Percentiles rank a stretch among this genome's conserved stretches.
Evolutionary conservation across 768 basidiomycete genomes (phyloP).

Genomic region (Mycena chlorophos): DNA sequence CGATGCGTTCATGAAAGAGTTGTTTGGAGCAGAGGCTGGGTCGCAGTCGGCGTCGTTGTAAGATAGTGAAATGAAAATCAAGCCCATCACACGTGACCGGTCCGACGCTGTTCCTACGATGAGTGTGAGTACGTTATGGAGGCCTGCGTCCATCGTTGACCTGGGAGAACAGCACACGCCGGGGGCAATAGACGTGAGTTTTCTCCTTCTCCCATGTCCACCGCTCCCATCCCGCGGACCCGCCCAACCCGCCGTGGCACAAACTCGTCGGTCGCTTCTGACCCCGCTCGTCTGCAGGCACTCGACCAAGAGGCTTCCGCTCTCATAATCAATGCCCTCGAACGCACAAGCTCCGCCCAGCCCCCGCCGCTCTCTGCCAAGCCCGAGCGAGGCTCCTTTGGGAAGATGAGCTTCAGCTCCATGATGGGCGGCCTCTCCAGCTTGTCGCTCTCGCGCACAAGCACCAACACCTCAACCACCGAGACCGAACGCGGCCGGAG

Average conservation of each 20-base stretch:
- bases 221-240: conserved; percentile 6
- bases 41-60: no score
- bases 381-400: conserved; percentile 48
- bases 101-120: neutral
- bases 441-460: conserved; percentile 60
- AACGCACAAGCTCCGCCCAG: conserved; percentile 42
- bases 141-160: conserved; percentile 10
- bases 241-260: conserved; percentile 6
- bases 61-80: no score
- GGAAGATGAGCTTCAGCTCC: conserved; percentile 62
- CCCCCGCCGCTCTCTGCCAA: conserved; percentile 32
- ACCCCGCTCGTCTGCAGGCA: conserved; percentile 31
- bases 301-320: conserved; percentile 49
- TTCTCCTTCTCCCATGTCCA: conserved; percentile 11
- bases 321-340: conserved; percentile 50
- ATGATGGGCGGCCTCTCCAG: conserved; percentile 74
- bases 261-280: neutral
- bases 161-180: conserved; percentile 13
- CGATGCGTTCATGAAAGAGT: conserved; percentile 69
- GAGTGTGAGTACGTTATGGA: conserved; percentile 15
- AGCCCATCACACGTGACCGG: neutral
- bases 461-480: conserved; percentile 35
- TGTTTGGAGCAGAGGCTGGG: conserved; percentile 53
- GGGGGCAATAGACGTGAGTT: conserved; percentile 14
- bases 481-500: conserved; percentile 51